Percentiles rank a stretch among this genome's conserved stretches.
These are phyloP conservation scores for Emergomyces pasteurianus DNA, from an alignment of 2,329 filamentous ascomycete genomes.

Conservation along the genomic window DNA sequence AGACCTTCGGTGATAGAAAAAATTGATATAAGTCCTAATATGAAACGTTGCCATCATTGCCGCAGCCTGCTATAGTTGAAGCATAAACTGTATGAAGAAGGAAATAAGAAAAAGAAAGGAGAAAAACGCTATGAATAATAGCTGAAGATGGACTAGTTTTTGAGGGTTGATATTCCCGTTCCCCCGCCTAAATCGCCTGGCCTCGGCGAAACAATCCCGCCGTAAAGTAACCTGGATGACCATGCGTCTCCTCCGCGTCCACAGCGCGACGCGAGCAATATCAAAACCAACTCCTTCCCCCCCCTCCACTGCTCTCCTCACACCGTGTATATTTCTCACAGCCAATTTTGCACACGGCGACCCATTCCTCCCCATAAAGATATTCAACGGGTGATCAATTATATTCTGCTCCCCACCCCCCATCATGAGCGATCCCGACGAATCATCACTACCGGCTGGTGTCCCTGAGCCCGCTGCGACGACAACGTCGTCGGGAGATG, in stretches of 20 bases:
- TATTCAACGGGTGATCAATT: neutral
- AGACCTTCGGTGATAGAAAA: neutral
- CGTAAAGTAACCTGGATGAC: neutral
- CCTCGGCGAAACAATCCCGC: neutral
- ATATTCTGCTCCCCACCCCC: neutral
- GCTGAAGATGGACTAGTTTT: neutral
- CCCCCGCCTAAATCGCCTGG: neutral
- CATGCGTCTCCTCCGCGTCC: slow-evolving; percentile 2
- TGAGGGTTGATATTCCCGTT: neutral
- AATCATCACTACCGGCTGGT: neutral
- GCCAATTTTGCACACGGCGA: neutral
- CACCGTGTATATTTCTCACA: neutral
- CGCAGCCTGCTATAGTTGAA: neutral
- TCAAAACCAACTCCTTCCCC: neutral
- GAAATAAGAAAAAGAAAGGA: neutral
- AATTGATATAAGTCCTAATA: neutral
- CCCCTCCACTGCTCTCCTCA: neutral
- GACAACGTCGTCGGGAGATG: slow-evolving; percentile 18
- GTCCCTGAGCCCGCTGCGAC: neutral
- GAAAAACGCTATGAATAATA: neutral
- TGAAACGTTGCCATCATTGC: neutral
- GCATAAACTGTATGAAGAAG: neutral
- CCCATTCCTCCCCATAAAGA: neutral
- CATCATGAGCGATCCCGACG: slow-evolving; percentile 1
- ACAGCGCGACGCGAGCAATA: slow-evolving; percentile 3